Conservation (phyloP, 2,329 filamentous ascomycete species). For the Colletotrichum chrysophilum region DNA sequence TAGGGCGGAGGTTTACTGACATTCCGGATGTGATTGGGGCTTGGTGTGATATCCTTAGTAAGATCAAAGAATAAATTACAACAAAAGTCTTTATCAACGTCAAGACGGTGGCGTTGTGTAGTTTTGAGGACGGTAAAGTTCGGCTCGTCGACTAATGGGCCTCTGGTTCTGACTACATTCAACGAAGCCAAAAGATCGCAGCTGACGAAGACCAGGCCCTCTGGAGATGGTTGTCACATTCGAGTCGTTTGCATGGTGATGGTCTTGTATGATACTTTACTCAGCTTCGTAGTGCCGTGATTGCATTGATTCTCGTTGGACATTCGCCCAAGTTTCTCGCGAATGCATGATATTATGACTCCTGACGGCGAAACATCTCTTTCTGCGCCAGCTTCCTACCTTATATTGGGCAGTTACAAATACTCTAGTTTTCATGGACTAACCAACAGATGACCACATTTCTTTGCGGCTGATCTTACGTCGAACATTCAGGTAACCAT, state of each 20-base stretch:
- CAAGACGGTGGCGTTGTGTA: neutral
- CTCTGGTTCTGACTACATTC: neutral
- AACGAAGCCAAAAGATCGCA: neutral
- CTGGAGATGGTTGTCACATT: neutral
- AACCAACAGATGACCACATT: neutral
- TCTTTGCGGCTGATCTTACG: neutral
- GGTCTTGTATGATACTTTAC: accelerated
- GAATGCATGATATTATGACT: neutral
- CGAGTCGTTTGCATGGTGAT: too few relatives aligned
- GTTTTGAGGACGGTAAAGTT: neutral
- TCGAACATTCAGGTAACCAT: neutral
- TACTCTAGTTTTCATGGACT: neutral
- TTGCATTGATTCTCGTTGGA: neutral
- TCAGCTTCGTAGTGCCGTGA: neutral
- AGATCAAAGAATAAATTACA: neutral
- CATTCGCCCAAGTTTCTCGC: neutral
- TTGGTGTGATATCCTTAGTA: accelerated
- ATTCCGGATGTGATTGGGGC: neutral
- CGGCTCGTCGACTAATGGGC: accelerated
- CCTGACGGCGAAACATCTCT: neutral
- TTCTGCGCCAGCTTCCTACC: neutral
- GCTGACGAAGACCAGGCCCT: neutral
- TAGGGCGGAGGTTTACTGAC: neutral
- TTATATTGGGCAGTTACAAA: neutral
- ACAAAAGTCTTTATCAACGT: neutral